Percentiles rank a stretch among this genome's conserved stretches.
Evolutionary conservation across 148 eudicot genomes (phyloP).

Genomic region (Camellia lanceoleosa): DNA sequence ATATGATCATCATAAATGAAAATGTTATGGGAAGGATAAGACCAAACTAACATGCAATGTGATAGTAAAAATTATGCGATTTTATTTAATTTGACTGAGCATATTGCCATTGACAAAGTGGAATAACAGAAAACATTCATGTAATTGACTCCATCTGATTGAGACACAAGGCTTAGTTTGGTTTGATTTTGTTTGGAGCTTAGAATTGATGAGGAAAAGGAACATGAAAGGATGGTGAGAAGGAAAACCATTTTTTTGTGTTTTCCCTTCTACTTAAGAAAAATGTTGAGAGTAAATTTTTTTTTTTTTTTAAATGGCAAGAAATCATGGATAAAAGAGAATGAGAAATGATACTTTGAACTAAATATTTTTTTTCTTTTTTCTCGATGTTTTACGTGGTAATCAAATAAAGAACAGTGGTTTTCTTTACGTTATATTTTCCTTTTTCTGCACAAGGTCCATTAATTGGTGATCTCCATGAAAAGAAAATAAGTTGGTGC

Average conservation of each 20-base stretch:
- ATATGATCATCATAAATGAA: too few species aligned
- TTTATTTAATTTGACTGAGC: too few species aligned
- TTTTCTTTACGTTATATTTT: neutral
- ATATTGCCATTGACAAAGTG: too few species aligned
- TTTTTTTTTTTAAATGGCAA: too few species aligned
- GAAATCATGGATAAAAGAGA: neutral
- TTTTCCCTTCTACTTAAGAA: too few species aligned
- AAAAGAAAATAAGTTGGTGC: neutral
- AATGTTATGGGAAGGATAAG: too few species aligned
- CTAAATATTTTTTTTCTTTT: neutral
- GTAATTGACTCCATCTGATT: too few species aligned
- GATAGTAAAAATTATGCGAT: too few species aligned
- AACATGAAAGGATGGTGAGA: neutral
- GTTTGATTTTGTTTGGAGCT: neutral
- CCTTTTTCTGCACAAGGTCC: neutral
- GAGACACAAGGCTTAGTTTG: too few species aligned
- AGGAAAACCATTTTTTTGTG: neutral
- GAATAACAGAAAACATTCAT: too few species aligned
- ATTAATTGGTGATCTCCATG: neutral
- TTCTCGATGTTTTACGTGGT: neutral
- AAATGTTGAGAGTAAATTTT: neutral
- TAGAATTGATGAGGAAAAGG: neutral
- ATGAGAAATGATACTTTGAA: neutral
- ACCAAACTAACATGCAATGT: too few species aligned
- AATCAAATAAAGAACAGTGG: neutral